Evolutionary conservation across 192 early-diverging fungal species (phyloP), one percentile per base, ranked within the genome.

Genomic region (Podila minutissima): DNA sequence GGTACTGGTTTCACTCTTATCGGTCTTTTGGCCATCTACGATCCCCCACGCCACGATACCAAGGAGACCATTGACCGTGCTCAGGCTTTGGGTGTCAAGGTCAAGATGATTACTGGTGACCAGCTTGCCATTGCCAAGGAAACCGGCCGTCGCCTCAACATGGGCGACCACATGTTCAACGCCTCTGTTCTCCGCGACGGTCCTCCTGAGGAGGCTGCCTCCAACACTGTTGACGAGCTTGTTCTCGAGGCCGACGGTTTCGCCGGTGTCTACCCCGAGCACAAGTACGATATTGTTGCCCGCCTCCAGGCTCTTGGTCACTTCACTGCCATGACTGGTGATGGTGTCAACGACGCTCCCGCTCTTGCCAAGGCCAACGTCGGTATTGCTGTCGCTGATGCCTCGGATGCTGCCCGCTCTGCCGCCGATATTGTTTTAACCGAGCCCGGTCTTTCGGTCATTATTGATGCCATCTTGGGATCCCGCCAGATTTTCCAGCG

Each of bases 71-170:
- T 94, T 74, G 90, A 91, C 61, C 91, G 91, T 60, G 91, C 91
- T 77, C 87, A 89, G 71, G 88, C 87, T 62, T 87, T 94, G 46
- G 92, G 92, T 83, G 91, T 94, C 53, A 82, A 92, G 75, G 94
- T 97, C 86, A 96, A 96, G 89, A 97, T 97, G 96, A 94, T 97
- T 75, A 97, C 96, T 64, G 96, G 81, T 75, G 96, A 97, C 85
- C 95, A 96, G 85, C 72, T 83, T 48, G 81, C 81, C 67, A 83
- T 83, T 67, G 81, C 81, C 65, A 83, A 83, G 68, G 75, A 96
- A 93, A 83, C 81, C 49, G 81, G 73, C 62, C 90, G 95, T 94
- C 81, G 74, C 51, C 74, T 83, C 66, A 87, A 88, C 67, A 89
- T 94, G 89, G 91, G 91, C 82, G 88, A 89, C 82, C 88, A 88